Base-by-base conservation (phyloP, 768 basidiomycete species). In the Rhizopogon vinicolor region DNA sequence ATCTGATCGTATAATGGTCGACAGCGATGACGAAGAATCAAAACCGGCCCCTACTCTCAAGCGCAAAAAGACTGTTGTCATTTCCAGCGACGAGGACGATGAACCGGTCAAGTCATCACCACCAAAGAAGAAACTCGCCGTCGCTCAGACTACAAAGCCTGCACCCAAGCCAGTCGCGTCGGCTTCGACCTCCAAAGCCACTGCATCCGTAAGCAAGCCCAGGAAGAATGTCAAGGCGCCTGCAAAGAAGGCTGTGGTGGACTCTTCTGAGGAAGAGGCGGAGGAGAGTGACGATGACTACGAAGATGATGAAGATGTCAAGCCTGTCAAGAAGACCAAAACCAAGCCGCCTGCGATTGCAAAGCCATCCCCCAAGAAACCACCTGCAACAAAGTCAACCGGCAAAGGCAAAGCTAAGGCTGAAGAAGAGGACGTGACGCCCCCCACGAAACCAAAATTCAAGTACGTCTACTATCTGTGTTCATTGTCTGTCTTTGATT, bases 61-160 rank as follows among this genome's bases (percentile, higher is more conserved):
- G 51, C 70, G 71, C 25, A 73, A 72, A 61, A 71, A 71, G 52
- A 41, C 59, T 2, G 51, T 64, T 3, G 63, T 69, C 7, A 44
- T 75, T 13, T 51, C 72, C 12, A 71, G 72, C 1, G 76, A 77
- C 31, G 75, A 75, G 22, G 74, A 76, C 14, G 75, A 75, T 14
- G 71, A 71, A 37, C 61, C 61, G 2, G 60, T 63, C 5, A 62
- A 56, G 41, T 39, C 56, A 14, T 61, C 73, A 0, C 75, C 77
- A 1, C 74, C 74, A 2, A 75, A 69, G 67, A 78, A 78, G 68
- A 78, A 77, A 55, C 52, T 63, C 13, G 71, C 72, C 0, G 59
- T 70, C 1, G 40, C 55, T 25, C 25, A 25, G 25, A 25, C 25
- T 2, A 10, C 60, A 3, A 49, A 57, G n/a, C 10, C 45, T 50